Percentiles rank a stretch among this genome's conserved stretches.
Conservation (phyloP, 192 early-diverging fungal genomes). For the Umbelopsis isabellina region DNA sequence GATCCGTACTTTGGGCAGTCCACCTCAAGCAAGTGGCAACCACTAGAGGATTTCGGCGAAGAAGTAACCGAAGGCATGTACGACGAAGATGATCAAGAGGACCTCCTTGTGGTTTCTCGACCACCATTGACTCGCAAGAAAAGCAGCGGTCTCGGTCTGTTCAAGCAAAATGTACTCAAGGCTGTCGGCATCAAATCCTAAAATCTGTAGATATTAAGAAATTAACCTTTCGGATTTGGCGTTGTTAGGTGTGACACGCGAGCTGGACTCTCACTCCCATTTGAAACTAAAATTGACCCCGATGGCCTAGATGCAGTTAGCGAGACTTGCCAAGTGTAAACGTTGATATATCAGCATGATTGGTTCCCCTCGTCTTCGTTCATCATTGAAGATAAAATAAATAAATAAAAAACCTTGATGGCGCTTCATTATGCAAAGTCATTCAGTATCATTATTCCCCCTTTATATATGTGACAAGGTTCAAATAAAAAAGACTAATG, state of each 20-base stretch:
- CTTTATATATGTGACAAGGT: no score
- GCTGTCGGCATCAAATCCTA: conserved; percentile 1
- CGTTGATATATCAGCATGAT: no score
- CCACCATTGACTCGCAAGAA: background rate
- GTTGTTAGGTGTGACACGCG: background rate
- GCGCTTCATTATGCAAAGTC: no score
- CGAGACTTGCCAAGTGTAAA: no score
- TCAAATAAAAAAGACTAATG: no score
- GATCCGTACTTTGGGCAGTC: background rate
- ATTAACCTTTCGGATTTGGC: background rate
- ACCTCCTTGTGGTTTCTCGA: background rate
- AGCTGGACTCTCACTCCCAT: no score
- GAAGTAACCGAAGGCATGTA: background rate
- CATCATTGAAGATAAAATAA: no score
- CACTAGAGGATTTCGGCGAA: background rate
- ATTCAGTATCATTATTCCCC: no score
- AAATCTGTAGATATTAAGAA: background rate
- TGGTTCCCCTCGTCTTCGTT: no score
- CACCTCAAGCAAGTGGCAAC: background rate
- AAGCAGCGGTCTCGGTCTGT: background rate
- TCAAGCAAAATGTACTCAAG: conserved; percentile 9
- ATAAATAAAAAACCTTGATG: no score
- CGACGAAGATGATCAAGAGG: background rate
- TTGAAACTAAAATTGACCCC: no score
- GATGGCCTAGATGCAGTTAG: no score